phyloP scores from a whole-genome alignment of 2,329 filamentous ascomycete species.

The Thelonectria blattea region DNA sequence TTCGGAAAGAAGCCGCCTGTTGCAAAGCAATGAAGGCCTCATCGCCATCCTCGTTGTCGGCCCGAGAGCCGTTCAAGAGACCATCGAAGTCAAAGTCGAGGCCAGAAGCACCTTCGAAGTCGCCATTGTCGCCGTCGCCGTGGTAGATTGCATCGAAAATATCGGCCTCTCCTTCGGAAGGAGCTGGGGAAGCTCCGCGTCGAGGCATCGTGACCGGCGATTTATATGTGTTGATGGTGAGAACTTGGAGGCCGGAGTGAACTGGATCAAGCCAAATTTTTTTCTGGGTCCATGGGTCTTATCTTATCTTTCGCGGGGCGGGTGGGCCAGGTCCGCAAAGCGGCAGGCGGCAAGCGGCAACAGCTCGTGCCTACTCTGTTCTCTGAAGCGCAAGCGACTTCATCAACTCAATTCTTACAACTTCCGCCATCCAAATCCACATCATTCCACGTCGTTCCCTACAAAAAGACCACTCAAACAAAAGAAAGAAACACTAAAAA shows the following conservation, averaged over 20 bases:
- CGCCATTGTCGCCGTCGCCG: slow-evolving; percentile 59
- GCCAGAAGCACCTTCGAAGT: slow-evolving; percentile 44
- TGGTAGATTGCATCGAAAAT: slow-evolving; percentile 81
- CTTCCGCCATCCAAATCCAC: slow-evolving; percentile 11
- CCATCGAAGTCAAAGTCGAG: slow-evolving; percentile 64
- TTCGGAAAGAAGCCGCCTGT: slow-evolving; percentile 87
- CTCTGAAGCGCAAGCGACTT: neutral
- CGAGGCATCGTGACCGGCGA: slow-evolving; percentile 63
- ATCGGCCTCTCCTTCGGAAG: slow-evolving; percentile 90
- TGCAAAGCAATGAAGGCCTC: slow-evolving; percentile 89
- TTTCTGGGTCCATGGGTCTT: slow-evolving; percentile 34
- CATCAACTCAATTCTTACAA: slow-evolving; percentile 3
- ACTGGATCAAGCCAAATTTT: slow-evolving; percentile 40
- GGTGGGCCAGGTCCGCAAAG: slow-evolving; percentile 25
- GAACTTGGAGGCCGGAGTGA: slow-evolving; percentile 13
- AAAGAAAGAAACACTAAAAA: slow-evolving; percentile 29
- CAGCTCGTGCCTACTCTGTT: slow-evolving; percentile 18
- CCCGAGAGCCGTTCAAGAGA: slow-evolving; percentile 60
- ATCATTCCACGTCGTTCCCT: neutral
- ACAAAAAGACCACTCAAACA: neutral
- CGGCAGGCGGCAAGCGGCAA: neutral
- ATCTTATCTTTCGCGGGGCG: slow-evolving; percentile 49
- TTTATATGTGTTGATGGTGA: slow-evolving; percentile 17
- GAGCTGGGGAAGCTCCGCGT: slow-evolving; percentile 78
- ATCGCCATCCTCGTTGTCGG: slow-evolving; percentile 69